Conservation (phyloP, 805 yeast species). For the Zygosaccharomyces kombuchaensis region DNA sequence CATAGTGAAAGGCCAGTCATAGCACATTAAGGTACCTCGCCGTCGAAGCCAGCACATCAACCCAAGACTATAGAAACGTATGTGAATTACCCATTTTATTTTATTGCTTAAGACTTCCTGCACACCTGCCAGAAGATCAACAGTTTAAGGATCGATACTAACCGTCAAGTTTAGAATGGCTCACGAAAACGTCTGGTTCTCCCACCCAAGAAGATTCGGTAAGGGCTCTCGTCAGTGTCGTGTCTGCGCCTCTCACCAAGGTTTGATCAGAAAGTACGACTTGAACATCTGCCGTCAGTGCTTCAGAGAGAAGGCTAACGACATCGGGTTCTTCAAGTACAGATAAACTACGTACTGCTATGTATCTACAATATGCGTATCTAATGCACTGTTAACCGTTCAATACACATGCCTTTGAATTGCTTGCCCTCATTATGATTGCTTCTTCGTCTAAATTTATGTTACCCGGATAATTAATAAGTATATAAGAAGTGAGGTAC, state of each 20-base stretch:
- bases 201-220: constrained; percentile 99
- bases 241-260: constrained; percentile 97
- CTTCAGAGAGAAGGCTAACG: constrained; percentile 99
- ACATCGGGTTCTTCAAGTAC: constrained; percentile 98
- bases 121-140: not conserved
- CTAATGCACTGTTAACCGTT: constrained; percentile 4
- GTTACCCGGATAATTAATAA: constrained; percentile 3
- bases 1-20: not conserved
- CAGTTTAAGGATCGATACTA: constrained; percentile 3
- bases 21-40: not conserved
- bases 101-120: not conserved
- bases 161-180: constrained; percentile 65
- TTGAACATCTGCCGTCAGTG: constrained; percentile 99
- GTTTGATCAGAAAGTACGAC: constrained; percentile 99
- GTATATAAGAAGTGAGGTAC: constrained; percentile 2
- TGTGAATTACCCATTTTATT: not conserved
- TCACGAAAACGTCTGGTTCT: constrained; percentile 99
- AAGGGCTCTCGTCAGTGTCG: constrained; percentile 99
- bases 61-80: constrained; percentile 3
- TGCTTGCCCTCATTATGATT: not conserved
- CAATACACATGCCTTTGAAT: not conserved
- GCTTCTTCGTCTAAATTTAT: not conserved
- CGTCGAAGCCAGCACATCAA: not conserved
- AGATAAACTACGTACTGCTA: constrained; percentile 52
- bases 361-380: not conserved